Conservation (phyloP, 1,139 yeast genomes). For the Saccharomycopsis crataegensis region DNA sequence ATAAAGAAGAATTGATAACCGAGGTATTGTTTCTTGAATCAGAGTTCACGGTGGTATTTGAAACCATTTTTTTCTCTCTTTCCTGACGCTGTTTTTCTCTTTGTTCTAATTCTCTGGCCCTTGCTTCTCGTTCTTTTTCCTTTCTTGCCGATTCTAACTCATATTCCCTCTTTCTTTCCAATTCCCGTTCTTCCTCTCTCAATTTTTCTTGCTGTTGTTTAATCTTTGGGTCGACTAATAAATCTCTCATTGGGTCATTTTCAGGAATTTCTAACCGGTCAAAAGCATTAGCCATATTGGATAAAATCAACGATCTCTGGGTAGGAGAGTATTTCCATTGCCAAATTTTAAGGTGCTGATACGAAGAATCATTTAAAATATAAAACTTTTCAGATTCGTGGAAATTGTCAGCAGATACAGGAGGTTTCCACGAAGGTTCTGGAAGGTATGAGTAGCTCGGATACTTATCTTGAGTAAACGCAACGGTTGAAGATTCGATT, state of each 20-base stretch:
- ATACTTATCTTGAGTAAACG: conserved; percentile 9
- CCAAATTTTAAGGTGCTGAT: conserved; percentile 17
- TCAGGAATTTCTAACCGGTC: conserved; percentile 10
- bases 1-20: too few relatives aligned
- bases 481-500: too few relatives aligned
- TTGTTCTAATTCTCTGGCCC: not conserved
- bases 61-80: conserved; percentile 1
- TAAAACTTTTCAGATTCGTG: conserved; percentile 1
- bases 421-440: not conserved
- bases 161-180: conserved; percentile 7
- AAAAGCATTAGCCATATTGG: conserved; percentile 16
- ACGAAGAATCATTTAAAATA: conserved; percentile 16
- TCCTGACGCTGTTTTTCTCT: not conserved
- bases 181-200: conserved; percentile 9
- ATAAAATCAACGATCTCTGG: conserved; percentile 5
- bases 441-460: too few relatives aligned
- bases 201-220: not conserved
- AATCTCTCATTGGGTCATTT: conserved; percentile 13
- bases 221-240: conserved; percentile 13
- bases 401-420: not conserved
- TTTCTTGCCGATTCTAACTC: not conserved
- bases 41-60: too few relatives aligned
- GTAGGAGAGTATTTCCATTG: conserved; percentile 13
- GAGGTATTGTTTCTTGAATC: too few relatives aligned
- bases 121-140: conserved; percentile 7